Conservation (phyloP, 805 yeast species). For the Lachancea dasiensis region DNA sequence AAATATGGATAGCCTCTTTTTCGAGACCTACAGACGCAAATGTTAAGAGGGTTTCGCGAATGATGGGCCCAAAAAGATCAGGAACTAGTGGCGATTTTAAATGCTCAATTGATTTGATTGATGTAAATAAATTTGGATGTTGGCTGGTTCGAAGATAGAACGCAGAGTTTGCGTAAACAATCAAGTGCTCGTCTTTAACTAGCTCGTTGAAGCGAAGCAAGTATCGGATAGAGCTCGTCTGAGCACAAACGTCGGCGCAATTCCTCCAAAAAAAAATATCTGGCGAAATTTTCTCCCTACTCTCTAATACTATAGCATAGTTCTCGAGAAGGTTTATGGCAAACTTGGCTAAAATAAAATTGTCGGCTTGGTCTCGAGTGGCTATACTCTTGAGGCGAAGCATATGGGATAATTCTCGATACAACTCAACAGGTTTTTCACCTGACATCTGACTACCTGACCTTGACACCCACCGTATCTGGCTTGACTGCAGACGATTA, state of each 20-base stretch:
- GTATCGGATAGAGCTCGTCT: slow-evolving; percentile 16
- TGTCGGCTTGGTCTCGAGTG: slow-evolving; percentile 3
- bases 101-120: slow-evolving; percentile 4
- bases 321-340: slow-evolving; percentile 16
- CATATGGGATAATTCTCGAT: slow-evolving; percentile 25
- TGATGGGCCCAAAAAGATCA: slow-evolving; percentile 5
- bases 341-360: slow-evolving; percentile 18
- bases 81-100: background rate
- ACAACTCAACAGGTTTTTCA: slow-evolving; percentile 23
- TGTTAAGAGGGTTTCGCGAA: slow-evolving; percentile 6
- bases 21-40: slow-evolving; percentile 9
- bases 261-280: slow-evolving; percentile 4
- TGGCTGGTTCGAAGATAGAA: slow-evolving; percentile 24
- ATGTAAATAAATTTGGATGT: slow-evolving; percentile 13
- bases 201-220: slow-evolving; percentile 8
- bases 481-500: slow-evolving; percentile 18
- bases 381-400: slow-evolving; percentile 6
- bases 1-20: too few relatives aligned
- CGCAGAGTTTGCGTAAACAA: slow-evolving; percentile 12
- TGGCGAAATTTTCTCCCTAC: background rate
- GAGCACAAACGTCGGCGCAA: slow-evolving; percentile 10
- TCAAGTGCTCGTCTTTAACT: slow-evolving; percentile 6
- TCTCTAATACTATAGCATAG: slow-evolving; percentile 9
- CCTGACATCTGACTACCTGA: slow-evolving; percentile 6
- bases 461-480: slow-evolving; percentile 22